Conservation (phyloP, 441 rosid species). For the California macrophylla region DNA sequence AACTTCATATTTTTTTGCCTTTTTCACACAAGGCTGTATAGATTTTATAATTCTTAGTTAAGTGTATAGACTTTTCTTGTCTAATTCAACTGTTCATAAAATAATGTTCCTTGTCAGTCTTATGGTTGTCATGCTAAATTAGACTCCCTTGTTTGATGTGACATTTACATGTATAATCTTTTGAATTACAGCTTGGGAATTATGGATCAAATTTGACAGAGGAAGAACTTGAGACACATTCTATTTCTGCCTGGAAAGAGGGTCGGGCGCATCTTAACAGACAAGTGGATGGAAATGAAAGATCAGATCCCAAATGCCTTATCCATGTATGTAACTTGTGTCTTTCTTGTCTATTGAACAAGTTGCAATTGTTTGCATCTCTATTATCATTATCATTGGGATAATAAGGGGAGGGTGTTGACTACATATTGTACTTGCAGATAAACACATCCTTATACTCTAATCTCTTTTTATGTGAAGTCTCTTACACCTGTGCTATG, state of each 20-base stretch:
- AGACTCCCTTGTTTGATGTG: background rate
- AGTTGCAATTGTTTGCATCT: background rate
- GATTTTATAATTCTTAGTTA: background rate
- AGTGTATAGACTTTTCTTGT: background rate
- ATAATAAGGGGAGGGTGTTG: background rate
- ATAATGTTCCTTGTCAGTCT: background rate
- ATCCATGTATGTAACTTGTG: conserved; percentile 38
- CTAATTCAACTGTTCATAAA: background rate
- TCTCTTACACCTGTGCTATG: background rate
- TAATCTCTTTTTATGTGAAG: background rate
- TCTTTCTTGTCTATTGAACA: conserved; percentile 1
- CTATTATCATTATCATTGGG: background rate
- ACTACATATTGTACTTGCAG: background rate
- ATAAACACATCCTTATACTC: background rate
- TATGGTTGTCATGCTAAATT: background rate
- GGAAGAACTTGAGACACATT: conserved; percentile 60
- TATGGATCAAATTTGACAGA: conserved; percentile 57
- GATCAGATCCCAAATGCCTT: conserved; percentile 34
- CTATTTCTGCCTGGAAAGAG: conserved; percentile 66
- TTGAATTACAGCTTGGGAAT: conserved; percentile 44
- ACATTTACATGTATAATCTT: background rate
- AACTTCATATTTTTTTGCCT: background rate
- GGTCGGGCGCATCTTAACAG: conserved; percentile 37
- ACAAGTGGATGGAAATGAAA: conserved; percentile 39
- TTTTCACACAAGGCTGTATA: background rate